Conservation (phyloP, 108 stramenopile genomes). For the Pseudonitzschia delicatissima region DNA sequence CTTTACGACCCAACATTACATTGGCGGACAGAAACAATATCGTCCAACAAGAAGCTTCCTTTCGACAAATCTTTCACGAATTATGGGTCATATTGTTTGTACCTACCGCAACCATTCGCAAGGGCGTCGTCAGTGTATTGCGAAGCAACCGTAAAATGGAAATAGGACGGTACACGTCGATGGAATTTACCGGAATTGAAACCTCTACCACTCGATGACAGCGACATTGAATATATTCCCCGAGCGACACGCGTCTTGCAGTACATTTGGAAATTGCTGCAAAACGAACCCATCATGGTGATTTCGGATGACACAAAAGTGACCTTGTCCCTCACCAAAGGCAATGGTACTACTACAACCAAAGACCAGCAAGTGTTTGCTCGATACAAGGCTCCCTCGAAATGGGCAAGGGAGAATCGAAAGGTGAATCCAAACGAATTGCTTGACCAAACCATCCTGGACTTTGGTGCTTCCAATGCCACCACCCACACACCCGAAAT, state of each 20-base stretch:
- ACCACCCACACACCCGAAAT: background rate
- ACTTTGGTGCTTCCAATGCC: background rate
- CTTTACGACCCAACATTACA: background rate
- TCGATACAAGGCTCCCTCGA: constrained; percentile 23
- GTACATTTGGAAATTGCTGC: constrained; percentile 30
- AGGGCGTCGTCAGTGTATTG: background rate
- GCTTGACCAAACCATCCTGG: background rate
- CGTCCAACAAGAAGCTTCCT: constrained; percentile 12
- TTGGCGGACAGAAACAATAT: background rate
- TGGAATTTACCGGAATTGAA: constrained; percentile 26
- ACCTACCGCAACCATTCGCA: constrained; percentile 4
- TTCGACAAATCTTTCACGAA: constrained; percentile 35
- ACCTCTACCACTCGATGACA: too few relatives aligned
- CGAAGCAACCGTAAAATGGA: background rate
- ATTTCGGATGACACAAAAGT: constrained; percentile 21
- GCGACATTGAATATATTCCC: too few relatives aligned
- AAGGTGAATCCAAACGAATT: constrained; percentile 21
- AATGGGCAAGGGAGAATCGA: constrained; percentile 11
- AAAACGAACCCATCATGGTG: constrained; percentile 32
- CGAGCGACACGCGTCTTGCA: too few relatives aligned
- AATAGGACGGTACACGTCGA: constrained; percentile 33
- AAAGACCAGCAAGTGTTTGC: background rate
- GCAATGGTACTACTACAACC: background rate
- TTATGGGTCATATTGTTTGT: constrained; percentile 11
- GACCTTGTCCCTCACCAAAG: background rate